A percentile compares a stretch with the other conserved stretches of the same genome.
These are phyloP conservation scores for Colletotrichum phormii DNA, from an alignment of 2,329 filamentous ascomycete species.

Conservation along the genomic window DNA sequence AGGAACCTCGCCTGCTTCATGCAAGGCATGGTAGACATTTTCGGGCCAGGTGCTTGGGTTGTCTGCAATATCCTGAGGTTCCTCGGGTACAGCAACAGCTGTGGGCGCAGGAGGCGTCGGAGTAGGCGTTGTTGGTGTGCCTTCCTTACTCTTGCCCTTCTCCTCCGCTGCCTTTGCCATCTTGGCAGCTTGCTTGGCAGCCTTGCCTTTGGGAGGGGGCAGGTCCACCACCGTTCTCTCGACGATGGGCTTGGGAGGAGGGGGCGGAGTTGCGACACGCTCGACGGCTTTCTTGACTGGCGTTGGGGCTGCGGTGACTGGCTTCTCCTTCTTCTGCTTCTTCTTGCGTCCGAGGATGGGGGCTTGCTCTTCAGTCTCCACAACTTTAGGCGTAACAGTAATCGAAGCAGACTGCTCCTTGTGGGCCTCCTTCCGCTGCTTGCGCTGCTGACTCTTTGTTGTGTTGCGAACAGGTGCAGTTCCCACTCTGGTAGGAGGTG, in stretches of 20 bases:
- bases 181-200: constrained; percentile 39
- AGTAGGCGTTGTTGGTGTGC: background rate
- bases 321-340: constrained; percentile 83
- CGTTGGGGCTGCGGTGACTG: constrained; percentile 40
- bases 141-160: constrained; percentile 36
- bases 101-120: constrained; percentile 16
- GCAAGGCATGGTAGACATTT: constrained; percentile 32
- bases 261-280: constrained; percentile 8
- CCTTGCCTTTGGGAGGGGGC: constrained; percentile 38
- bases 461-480: constrained; percentile 75
- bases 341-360: constrained; percentile 85
- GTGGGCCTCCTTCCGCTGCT: constrained; percentile 76
- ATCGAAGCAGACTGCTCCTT: constrained; percentile 72
- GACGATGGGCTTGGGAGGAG: constrained; percentile 30
- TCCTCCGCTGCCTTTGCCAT: constrained; percentile 28
- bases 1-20: constrained; percentile 12
- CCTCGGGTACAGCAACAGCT: constrained; percentile 8
- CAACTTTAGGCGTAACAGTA: constrained; percentile 60
- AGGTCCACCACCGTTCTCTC: constrained; percentile 43
- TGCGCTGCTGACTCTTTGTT: constrained; percentile 84
- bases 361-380: constrained; percentile 70
- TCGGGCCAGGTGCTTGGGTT: constrained; percentile 35
- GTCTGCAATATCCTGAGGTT: constrained; percentile 29
- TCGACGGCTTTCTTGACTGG: constrained; percentile 35
- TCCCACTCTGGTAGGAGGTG: constrained; percentile 72